phyloP scores from a whole-genome alignment of 257 asterid species.

The Solanum infundibuliforme region DNA sequence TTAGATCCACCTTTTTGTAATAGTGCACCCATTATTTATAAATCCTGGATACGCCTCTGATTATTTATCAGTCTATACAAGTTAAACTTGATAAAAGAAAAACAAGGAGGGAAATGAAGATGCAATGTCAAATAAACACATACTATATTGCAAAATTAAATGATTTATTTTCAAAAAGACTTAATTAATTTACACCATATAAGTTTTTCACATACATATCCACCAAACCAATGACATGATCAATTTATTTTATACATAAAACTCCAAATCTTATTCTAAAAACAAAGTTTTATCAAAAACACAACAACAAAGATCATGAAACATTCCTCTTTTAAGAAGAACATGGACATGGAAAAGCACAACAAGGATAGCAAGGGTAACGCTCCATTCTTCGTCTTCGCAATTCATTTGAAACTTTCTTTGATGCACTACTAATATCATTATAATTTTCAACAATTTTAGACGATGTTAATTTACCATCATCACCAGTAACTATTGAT shows the following conservation, averaged over 20 bases:
- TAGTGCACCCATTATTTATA: too few species aligned
- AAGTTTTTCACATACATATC: neutral
- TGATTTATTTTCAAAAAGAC: neutral
- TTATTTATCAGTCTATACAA: too few species aligned
- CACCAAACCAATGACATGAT: neutral
- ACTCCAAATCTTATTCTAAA: too few species aligned
- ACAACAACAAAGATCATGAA: too few species aligned
- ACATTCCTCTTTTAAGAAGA: neutral
- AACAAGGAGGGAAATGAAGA: too few species aligned
- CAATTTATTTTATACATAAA: neutral
- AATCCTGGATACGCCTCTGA: too few species aligned
- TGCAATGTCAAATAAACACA: too few species aligned
- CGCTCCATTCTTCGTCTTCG: neutral
- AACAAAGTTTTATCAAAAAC: too few species aligned
- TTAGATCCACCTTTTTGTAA: too few species aligned
- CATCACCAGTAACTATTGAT: neutral
- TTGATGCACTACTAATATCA: neutral
- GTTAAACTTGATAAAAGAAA: too few species aligned
- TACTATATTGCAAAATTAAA: neutral
- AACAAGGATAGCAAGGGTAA: conserved; percentile 4
- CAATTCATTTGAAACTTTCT: neutral
- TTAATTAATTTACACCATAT: neutral
- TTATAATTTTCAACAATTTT: neutral
- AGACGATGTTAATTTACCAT: neutral
- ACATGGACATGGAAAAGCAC: conserved; percentile 1